These are phyloP conservation scores for Pelargonium hybrid DNA, from an alignment of 441 rosid species.

Conservation along the genomic window DNA sequence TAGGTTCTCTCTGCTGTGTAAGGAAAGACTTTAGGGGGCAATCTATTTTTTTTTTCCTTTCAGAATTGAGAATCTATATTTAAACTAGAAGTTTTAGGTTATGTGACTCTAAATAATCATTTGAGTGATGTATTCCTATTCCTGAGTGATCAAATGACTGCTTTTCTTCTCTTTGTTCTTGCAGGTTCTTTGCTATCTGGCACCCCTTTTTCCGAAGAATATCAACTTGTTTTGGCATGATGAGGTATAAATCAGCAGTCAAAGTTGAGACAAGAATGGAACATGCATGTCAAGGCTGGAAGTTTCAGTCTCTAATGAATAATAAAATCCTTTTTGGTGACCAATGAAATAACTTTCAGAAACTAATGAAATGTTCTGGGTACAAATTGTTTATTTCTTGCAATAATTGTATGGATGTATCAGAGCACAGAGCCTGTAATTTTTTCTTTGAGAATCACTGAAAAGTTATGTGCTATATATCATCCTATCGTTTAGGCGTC, in stretches of 20 bases:
- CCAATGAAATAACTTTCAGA: slow-evolving; percentile 6
- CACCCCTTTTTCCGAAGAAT: slow-evolving; percentile 85
- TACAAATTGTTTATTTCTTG: slow-evolving; percentile 9
- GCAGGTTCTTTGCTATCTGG: slow-evolving; percentile 85
- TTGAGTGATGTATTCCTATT: not conserved
- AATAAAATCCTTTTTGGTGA: slow-evolving; percentile 3
- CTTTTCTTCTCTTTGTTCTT: slow-evolving; percentile 13
- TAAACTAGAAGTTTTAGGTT: not conserved
- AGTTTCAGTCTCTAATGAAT: slow-evolving; percentile 4
- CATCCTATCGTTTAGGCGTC: not conserved
- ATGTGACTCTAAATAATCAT: not conserved
- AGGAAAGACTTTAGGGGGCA: not conserved
- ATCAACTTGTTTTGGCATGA: slow-evolving; percentile 93
- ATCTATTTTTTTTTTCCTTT: not conserved
- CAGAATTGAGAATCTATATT: not conserved
- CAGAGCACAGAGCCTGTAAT: not conserved
- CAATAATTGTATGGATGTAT: slow-evolving; percentile 1
- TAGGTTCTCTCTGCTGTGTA: not conserved
- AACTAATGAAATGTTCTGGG: not conserved
- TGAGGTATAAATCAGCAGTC: slow-evolving; percentile 55
- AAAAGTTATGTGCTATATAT: not conserved
- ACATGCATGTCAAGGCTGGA: slow-evolving; percentile 15
- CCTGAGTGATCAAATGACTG: slow-evolving; percentile 6
- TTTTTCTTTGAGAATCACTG: not conserved
- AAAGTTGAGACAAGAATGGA: slow-evolving; percentile 13